A percentile compares a stretch with the other conserved stretches of the same genome.
Evolutionary conservation across 1,284 basidiomycete species (phyloP).

Genomic region (Hemileia vastatrix): DNA sequence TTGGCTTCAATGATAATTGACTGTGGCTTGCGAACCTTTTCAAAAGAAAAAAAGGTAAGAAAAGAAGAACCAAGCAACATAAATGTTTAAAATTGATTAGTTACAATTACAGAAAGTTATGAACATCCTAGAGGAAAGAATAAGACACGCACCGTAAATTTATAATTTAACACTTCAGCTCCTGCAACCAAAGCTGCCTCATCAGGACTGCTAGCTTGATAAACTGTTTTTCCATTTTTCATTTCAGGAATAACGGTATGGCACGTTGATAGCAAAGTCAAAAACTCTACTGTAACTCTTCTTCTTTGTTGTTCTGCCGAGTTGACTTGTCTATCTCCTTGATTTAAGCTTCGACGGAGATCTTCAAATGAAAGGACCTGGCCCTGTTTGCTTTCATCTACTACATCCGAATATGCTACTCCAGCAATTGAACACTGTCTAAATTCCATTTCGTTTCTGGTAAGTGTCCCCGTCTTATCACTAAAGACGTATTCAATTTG

Average conservation of each 20-base stretch:
- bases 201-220: constrained; percentile 95
- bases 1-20: constrained; percentile 79
- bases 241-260: constrained; percentile 98
- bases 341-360: constrained; percentile 56
- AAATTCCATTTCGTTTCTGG: constrained; percentile 95
- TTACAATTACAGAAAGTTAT: constrained; percentile 2
- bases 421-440: constrained; percentile 81
- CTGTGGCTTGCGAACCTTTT: constrained; percentile 82
- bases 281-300: constrained; percentile 71
- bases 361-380: constrained; percentile 49
- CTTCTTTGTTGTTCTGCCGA: no score
- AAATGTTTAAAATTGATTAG: constrained; percentile 12
- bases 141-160: constrained; percentile 69
- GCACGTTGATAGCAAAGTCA: constrained; percentile 85
- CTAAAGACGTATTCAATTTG: constrained; percentile 99
- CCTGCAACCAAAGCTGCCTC: constrained; percentile 93
- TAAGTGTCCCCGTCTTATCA: constrained; percentile 94
- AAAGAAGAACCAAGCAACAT: not conserved
- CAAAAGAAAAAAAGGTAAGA: not conserved
- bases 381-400: constrained; percentile 68
- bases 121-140: not conserved
- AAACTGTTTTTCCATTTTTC: constrained; percentile 59
- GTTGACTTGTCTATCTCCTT: constrained; percentile 58
- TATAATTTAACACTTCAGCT: constrained; percentile 82
- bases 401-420: constrained; percentile 73